phyloP scores from a whole-genome alignment of 2,329 filamentous ascomycete genomes.

The Colletotrichum musicola region DNA sequence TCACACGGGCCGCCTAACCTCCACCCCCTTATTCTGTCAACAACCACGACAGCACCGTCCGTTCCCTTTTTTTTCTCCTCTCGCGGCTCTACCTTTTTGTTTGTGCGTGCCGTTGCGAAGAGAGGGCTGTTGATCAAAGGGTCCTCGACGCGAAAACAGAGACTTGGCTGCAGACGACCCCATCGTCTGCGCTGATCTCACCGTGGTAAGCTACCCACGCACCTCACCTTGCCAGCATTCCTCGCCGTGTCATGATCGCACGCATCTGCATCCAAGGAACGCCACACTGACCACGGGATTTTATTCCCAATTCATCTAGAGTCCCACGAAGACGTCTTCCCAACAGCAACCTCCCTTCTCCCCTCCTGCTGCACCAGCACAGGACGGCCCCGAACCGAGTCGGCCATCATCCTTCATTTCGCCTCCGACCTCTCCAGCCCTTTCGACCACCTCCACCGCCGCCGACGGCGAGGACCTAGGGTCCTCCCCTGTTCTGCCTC shows the following conservation, averaged over 20 bases:
- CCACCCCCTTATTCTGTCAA: constrained; percentile 39
- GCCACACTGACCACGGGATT: constrained; percentile 31
- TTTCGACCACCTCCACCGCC: constrained; percentile 73
- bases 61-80: constrained; percentile 13
- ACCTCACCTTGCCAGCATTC: constrained; percentile 21
- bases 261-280: constrained; percentile 9
- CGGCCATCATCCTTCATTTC: constrained; percentile 49
- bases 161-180: constrained; percentile 72
- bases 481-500: constrained; percentile 69
- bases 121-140: constrained; percentile 36
- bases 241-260: constrained; percentile 3
- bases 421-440: constrained; percentile 66
- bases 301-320: constrained; percentile 44
- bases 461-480: constrained; percentile 67
- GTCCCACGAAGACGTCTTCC: constrained; percentile 68
- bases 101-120: constrained; percentile 18
- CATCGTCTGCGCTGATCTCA: constrained; percentile 74
- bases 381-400: constrained; percentile 63
- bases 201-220: constrained; percentile 56
- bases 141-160: constrained; percentile 51
- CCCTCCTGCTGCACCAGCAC: constrained; percentile 72
- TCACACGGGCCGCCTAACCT: constrained; percentile 36
- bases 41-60: constrained; percentile 34
- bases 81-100: constrained; percentile 18
- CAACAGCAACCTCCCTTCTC: constrained; percentile 60